Base-by-base conservation (phyloP, 768 basidiomycete species). In the Amanita polypyramis region DNA sequence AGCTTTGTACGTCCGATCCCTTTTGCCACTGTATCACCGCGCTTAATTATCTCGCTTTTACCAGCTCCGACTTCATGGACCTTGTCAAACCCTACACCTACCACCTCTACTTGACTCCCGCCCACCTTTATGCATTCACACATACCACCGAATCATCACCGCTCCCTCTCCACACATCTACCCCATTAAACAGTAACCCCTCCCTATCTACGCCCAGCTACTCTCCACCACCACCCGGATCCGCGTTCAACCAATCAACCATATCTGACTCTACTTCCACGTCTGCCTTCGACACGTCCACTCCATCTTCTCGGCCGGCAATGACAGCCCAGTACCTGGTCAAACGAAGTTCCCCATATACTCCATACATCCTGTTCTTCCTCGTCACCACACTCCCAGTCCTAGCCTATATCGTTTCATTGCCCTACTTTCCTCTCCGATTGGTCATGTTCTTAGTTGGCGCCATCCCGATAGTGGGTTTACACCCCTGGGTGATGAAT, bases 41-140 rank as follows among this genome's bases (percentile, higher is more conserved):
- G 10, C 14, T 7, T 25, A 19, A 20, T 4, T 36, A 21, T 5
- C n/a, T n/a, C 20, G 3, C 39, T 32, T 49, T 19, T 29, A 19
- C 8, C 50, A 88, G 85, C 2, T 74, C 84, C 6, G 88, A 90
- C 54, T 56, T 64, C 0, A 68, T 84, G 43, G 79, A 82, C 47
- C 51, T 70, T 1, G 53, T 75, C 11, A 63, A 76, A 19, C 79
- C 82, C 0, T 60, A 76, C 52, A 57, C 73, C 12, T 65, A 70
- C 45, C 70, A 79, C 53, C 59, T 83, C 46, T 66, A 70, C 23
- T 70, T 81, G 51, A 75, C 55, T 54, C 72, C 62, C 39, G 68
- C 66, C 52, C 76, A 62, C 55, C 61, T 53, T 58, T 35, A 17
- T 47, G 59, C 62, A 38, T n/a, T 59, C 34, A 25, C 45, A 60